phyloP scores from a whole-genome alignment of 1,284 basidiomycete species.

The Puccinia novopanici region DNA sequence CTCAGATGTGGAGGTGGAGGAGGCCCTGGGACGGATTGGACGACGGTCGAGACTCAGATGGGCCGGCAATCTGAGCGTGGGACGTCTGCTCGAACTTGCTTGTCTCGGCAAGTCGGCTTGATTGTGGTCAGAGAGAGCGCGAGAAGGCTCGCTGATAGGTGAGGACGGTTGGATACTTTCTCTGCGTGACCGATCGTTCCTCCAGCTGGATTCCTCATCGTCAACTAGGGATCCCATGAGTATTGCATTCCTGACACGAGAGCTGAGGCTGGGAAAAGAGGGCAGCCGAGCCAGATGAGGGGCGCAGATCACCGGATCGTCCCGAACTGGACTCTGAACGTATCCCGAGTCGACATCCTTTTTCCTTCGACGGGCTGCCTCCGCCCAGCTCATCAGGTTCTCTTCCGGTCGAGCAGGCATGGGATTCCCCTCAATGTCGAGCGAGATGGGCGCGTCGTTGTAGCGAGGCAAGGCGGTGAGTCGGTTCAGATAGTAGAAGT shows the following conservation, averaged over 20 bases:
- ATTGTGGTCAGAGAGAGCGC: no score
- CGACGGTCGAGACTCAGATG: no score
- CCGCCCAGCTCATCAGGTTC: conserved; percentile 11
- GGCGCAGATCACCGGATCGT: neutral
- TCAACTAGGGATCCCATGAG: neutral
- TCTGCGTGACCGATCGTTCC: neutral
- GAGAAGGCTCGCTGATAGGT: neutral
- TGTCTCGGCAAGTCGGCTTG: no score
- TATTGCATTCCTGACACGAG: neutral
- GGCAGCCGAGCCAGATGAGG: neutral
- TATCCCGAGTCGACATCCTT: neutral
- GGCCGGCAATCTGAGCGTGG: no score
- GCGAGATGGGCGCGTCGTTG: neutral
- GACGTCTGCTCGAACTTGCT: no score
- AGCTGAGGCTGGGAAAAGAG: neutral
- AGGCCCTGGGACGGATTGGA: neutral
- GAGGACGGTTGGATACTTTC: neutral
- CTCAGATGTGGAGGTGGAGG: conserved; percentile 5
- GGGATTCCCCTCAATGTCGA: neutral
- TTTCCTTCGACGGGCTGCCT: neutral
- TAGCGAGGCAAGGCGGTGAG: conserved; percentile 24
- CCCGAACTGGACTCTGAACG: neutral
- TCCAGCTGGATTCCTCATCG: neutral
- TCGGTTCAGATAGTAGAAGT: conserved; percentile 19
- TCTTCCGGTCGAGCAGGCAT: neutral